Evolutionary conservation across 2,329 filamentous ascomycete genomes (phyloP).

Genomic region (Rutstroemia sp.): DNA sequence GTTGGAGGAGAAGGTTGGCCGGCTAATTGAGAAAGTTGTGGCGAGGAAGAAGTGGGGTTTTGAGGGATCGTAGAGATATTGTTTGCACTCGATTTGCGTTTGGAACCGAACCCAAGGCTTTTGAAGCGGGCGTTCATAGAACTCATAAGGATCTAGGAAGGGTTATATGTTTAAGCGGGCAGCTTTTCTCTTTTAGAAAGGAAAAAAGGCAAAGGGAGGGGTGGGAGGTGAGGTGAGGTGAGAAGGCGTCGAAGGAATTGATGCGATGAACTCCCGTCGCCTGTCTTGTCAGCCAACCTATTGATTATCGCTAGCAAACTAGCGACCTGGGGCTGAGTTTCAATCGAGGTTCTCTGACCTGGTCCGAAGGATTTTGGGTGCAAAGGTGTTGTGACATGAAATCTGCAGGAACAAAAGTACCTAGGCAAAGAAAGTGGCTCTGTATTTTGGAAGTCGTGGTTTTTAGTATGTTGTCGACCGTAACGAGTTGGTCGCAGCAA

Average conservation of each 20-base stretch:
- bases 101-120: constrained; percentile 68
- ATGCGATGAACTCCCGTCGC: constrained; percentile 4
- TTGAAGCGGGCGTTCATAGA: constrained; percentile 75
- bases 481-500: background rate
- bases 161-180: constrained; percentile 7
- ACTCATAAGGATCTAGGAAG: constrained; percentile 49
- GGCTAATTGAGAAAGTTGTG: constrained; percentile 19
- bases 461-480: background rate
- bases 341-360: constrained; percentile 6
- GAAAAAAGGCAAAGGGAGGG: background rate
- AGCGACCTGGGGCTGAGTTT: constrained; percentile 10
- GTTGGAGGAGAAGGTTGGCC: constrained; percentile 17
- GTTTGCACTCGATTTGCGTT: constrained; percentile 64
- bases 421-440: background rate
- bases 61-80: constrained; percentile 35
- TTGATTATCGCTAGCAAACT: constrained; percentile 6
- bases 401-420: constrained; percentile 9
- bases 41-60: constrained; percentile 25
- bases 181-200: constrained; percentile 27
- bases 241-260: constrained; percentile 18
- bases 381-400: constrained; percentile 8
- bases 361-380: constrained; percentile 4
- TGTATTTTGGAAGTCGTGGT: background rate
- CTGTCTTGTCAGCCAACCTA: constrained; percentile 8
- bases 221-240: constrained; percentile 12